Conservation (phyloP, 163 green algal species). For the Trebouxiophyceae sp. region DNA sequence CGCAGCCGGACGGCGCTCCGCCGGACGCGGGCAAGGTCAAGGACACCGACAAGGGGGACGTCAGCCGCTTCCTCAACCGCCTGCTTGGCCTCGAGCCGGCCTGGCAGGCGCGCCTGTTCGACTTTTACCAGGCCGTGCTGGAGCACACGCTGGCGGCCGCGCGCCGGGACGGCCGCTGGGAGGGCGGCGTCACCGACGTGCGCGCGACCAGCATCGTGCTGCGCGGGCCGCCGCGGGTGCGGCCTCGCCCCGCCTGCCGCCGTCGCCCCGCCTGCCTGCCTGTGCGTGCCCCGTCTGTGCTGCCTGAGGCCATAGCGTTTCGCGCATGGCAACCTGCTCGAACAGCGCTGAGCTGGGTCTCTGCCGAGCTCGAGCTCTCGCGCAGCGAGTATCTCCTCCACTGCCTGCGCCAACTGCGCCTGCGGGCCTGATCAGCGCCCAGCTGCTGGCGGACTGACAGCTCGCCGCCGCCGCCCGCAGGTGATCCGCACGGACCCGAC, state of each 20-base stretch:
- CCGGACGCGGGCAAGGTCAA: slow-evolving; percentile 9
- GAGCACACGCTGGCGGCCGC: slow-evolving; percentile 25
- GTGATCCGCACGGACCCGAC: slow-evolving; percentile 14
- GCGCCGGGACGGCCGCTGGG: slow-evolving; percentile 23
- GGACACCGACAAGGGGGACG: slow-evolving; percentile 26
- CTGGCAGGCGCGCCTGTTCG: slow-evolving; percentile 23
- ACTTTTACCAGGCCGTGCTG: slow-evolving; percentile 31
- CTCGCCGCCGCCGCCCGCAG: too few relatives aligned
- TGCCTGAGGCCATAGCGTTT: not conserved
- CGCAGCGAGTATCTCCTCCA: too few relatives aligned
- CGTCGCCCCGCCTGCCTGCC: too few relatives aligned
- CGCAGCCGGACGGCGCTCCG: slow-evolving; percentile 8
- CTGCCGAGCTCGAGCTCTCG: too few relatives aligned
- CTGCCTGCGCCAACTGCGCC: too few relatives aligned
- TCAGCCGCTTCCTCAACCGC: slow-evolving; percentile 33
- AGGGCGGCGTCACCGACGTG: slow-evolving; percentile 46
- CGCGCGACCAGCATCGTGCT: slow-evolving; percentile 24
- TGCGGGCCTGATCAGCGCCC: too few relatives aligned
- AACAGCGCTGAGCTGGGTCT: too few relatives aligned
- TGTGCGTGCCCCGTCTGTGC: too few relatives aligned
- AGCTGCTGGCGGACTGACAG: too few relatives aligned
- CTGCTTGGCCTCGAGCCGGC: slow-evolving; percentile 23
- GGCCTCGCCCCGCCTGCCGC: too few relatives aligned
- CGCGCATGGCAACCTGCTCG: too few relatives aligned
- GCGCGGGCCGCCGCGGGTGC: slow-evolving; percentile 16